Base-by-base conservation (phyloP, 2,329 filamentous ascomycete species). In the Aspergillus pseudoviridinutans region DNA sequence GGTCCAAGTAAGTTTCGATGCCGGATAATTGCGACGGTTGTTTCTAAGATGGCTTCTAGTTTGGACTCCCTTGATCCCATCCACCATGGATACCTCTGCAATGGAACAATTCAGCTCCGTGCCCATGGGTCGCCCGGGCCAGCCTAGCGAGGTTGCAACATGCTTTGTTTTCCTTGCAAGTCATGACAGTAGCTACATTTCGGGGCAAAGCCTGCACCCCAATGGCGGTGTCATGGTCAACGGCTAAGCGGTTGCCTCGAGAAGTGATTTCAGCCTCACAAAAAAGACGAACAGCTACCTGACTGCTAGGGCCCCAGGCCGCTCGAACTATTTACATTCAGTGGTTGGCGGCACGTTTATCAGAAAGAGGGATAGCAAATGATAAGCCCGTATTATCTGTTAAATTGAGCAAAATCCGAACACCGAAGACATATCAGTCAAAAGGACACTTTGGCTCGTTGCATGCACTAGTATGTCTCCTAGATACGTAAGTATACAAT, bases 111-210 rank as follows among this genome's bases (percentile, higher is more conserved):
- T 93, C 72, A 82, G 78, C 12, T 83, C 80, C 2, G 82, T 82
- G 24, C 90, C 90, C 0, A 91, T 94, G 79, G 90, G 90, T 3
- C 80, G 91, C 22, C 89, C 89, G 0, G 87, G 85, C 2, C 90
- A 94, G 74, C 91, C 90, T 2, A 89, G 85, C 56, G 91, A 95
- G 79, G 88, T 94, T 60, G 90, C 89, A 0, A 88, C 89, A 0
- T 91, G 87, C 66, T 89, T 92, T 57, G 89, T 94, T 3, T 94
- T 94, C 74, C 77, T 95, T 62, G 90, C 90, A 0, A 87, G 85
- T 53, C 78, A 81, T 58, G 90, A 94, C 70, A 90, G 87, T 68
- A 87, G 84, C 50, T 87, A 85, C 60, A 85, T 94, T 49, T 87
- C 84, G 54, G 90, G 91, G 1, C 90, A 93, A 78, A 81, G 78